A percentile compares a stretch with the other conserved stretches of the same genome.
These are phyloP conservation scores for Takakia lepidozioides DNA, from an alignment of 225 moss, liverwort and hornwort species.

Conservation along the genomic window DNA sequence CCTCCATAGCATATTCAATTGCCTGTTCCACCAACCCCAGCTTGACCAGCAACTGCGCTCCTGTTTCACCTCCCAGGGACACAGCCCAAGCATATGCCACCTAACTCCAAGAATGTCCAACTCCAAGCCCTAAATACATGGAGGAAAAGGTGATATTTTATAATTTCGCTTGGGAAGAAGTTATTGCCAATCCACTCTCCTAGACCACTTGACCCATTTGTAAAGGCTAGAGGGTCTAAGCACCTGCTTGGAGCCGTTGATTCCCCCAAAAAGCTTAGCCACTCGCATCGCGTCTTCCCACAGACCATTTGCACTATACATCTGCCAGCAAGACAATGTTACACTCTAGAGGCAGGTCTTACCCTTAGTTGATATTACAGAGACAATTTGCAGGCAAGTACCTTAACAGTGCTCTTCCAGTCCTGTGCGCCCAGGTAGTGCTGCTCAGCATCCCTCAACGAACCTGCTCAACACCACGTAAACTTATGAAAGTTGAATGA, in stretches of 20 bases:
- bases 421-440: conserved; percentile 77
- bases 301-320: conserved; percentile 71
- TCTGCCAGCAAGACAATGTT: conserved; percentile 27
- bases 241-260: conserved; percentile 74
- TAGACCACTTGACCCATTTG: no score
- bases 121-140: no score
- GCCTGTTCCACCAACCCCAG: conserved; percentile 87
- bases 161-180: no score
- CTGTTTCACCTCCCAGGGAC: conserved; percentile 74
- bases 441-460: conserved; percentile 74
- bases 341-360: neutral
- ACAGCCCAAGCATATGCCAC: conserved; percentile 93
- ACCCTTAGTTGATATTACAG: no score
- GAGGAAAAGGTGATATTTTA: no score
- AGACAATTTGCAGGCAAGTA: conserved; percentile 2
- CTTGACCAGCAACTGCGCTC: conserved; percentile 79
- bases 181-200: no score
- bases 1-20: conserved; percentile 76
- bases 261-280: conserved; percentile 75
- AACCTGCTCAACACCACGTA: conserved; percentile 41
- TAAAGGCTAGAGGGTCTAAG: no score
- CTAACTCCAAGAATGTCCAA: no score
- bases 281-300: conserved; percentile 99
- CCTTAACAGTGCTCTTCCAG: conserved; percentile 83
- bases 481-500: no score